These are phyloP conservation scores for Leccinum fuscescens DNA, from an alignment of 1,284 basidiomycete genomes.

Conservation along the genomic window DNA sequence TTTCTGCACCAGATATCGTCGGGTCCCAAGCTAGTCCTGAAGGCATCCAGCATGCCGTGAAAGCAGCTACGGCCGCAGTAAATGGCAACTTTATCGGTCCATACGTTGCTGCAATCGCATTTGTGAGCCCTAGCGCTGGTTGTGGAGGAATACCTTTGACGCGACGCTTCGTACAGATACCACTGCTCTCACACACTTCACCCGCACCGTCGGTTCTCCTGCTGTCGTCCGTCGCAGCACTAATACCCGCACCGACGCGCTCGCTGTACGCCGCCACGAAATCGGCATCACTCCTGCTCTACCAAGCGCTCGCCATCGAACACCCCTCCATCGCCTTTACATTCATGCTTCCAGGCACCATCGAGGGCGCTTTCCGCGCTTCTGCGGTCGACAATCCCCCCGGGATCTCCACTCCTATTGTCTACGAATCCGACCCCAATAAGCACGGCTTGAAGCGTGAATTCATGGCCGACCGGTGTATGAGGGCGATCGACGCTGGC, in stretches of 20 bases:
- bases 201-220: slow-evolving; percentile 73
- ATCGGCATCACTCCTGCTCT: slow-evolving; percentile 74
- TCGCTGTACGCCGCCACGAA: slow-evolving; percentile 86
- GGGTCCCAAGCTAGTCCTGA: slow-evolving; percentile 42
- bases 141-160: background rate
- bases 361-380: slow-evolving; percentile 77
- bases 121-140: slow-evolving; percentile 46
- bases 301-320: slow-evolving; percentile 78
- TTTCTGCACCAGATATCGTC: slow-evolving; percentile 33
- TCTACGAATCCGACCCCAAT: slow-evolving; percentile 54
- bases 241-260: slow-evolving; percentile 84
- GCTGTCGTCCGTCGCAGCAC: slow-evolving; percentile 77
- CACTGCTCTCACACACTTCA: slow-evolving; percentile 71
- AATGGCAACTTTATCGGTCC: slow-evolving; percentile 67
- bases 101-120: slow-evolving; percentile 60
- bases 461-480: slow-evolving; percentile 53
- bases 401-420: slow-evolving; percentile 13
- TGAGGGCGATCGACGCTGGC: slow-evolving; percentile 54
- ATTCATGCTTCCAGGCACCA: slow-evolving; percentile 56
- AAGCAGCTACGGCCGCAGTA: slow-evolving; percentile 54
- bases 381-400: slow-evolving; percentile 68
- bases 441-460: slow-evolving; percentile 55
- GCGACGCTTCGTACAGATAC: slow-evolving; percentile 52
- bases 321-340: slow-evolving; percentile 65
- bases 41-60: slow-evolving; percentile 51